A percentile compares a stretch with the other conserved stretches of the same genome.
Conservation (phyloP, 2,329 filamentous ascomycete species). For the Gaeumannomyces sp. region DNA sequence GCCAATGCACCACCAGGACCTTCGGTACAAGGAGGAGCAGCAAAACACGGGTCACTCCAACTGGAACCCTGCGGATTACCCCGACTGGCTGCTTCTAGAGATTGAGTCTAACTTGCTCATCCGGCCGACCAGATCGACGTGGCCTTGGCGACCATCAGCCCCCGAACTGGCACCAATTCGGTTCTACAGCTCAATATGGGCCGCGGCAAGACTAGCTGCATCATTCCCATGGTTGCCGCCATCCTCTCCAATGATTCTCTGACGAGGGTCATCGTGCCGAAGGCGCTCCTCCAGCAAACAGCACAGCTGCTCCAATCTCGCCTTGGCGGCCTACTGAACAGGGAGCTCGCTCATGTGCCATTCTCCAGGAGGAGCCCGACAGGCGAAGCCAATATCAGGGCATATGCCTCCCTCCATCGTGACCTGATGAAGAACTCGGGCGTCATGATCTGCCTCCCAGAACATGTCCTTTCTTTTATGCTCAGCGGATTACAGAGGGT, state of each 20-base stretch:
- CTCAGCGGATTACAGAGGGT: constrained; percentile 54
- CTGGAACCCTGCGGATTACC: constrained; percentile 46
- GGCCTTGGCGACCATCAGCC: constrained; percentile 52
- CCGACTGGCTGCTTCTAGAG: constrained; percentile 62
- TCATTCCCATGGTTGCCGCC: constrained; percentile 45
- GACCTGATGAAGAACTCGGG: constrained; percentile 38
- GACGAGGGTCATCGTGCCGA: constrained; percentile 49
- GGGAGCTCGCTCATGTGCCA: constrained; percentile 48
- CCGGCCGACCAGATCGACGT: constrained; percentile 56
- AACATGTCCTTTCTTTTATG: constrained; percentile 60
- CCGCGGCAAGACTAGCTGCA: constrained; percentile 52
- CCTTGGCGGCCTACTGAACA: constrained; percentile 47
- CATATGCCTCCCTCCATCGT: constrained; percentile 30
- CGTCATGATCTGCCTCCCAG: constrained; percentile 54
- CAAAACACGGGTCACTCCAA: constrained; percentile 45
- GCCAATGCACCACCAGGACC: constrained; percentile 18
- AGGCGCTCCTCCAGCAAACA: constrained; percentile 50
- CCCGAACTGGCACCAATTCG: constrained; percentile 45
- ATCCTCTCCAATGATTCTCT: constrained; percentile 40
- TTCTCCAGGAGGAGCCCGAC: constrained; percentile 48
- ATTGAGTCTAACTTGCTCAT: constrained; percentile 60
- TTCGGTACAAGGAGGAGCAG: constrained; percentile 34
- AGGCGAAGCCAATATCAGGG: constrained; percentile 18
- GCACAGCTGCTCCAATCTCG: constrained; percentile 48
- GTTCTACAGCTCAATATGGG: constrained; percentile 65